These are phyloP conservation scores for Albifimbria verrucaria DNA, from an alignment of 2,329 filamentous ascomycete species.

Conservation along the genomic window DNA sequence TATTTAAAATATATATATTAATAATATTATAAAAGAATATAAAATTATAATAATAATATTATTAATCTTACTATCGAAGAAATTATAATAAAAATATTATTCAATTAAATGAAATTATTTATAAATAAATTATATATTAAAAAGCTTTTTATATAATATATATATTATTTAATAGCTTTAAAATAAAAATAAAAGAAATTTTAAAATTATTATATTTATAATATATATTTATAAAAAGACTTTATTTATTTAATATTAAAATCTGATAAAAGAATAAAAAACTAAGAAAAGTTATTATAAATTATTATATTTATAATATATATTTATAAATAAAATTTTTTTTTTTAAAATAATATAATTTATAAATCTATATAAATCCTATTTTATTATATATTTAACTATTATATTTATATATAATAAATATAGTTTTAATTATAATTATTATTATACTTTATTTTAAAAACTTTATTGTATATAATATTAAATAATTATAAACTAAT, in stretches of 20 bases:
- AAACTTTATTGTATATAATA: too few species aligned
- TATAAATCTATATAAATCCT: too few species aligned
- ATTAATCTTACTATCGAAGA: not conserved
- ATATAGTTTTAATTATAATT: not conserved
- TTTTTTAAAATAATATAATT: not conserved
- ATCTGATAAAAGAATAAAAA: not conserved
- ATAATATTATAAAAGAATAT: constrained; percentile 1
- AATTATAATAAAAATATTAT: not conserved
- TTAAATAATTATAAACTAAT: too few species aligned
- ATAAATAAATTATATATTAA: constrained; percentile 3
- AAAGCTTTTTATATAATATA: not conserved
- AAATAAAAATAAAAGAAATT: not conserved
- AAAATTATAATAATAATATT: not conserved
- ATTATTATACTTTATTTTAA: not conserved
- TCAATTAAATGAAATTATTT: too few species aligned
- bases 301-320: too few species aligned
- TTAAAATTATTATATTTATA: not conserved
- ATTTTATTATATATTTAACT: too few species aligned
- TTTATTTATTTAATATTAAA: too few species aligned
- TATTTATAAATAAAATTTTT: not conserved
- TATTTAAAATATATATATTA: not conserved
- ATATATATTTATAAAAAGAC: not conserved
- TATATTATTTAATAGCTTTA: not conserved
- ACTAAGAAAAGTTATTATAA: too few species aligned
- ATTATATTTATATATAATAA: too few species aligned